Evolutionary conservation across 306 rosid genomes (phyloP).

Genomic region (Calophaca sinica): DNA sequence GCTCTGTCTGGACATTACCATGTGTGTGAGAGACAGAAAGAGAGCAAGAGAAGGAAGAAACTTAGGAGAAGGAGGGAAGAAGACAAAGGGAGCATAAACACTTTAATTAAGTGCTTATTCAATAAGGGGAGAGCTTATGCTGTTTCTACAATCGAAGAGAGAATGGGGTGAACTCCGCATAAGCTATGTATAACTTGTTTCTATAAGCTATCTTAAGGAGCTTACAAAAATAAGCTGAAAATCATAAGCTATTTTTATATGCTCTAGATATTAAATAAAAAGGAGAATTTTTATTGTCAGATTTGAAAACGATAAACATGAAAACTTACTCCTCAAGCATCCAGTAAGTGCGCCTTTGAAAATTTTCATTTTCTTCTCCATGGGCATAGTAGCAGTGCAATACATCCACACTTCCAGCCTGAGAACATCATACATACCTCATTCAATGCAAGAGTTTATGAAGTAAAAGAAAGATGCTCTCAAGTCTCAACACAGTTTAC

Average conservation of each 20-base stretch:
- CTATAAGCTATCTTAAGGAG: not conserved
- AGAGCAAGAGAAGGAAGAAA: no score
- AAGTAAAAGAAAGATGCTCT: slow-evolving; percentile 5
- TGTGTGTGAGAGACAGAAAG: no score
- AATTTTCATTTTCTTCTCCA: slow-evolving; percentile 81
- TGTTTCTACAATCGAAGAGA: no score
- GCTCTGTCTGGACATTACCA: no score
- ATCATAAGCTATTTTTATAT: not conserved
- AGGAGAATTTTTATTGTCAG: not conserved
- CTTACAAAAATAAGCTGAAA: not conserved
- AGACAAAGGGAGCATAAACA: no score
- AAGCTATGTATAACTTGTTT: not conserved
- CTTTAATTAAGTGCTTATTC: no score
- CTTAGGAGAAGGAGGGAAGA: no score
- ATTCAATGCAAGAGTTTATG: slow-evolving; percentile 31
- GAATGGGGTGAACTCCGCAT: not conserved
- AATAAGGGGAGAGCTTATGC: no score
- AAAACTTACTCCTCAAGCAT: slow-evolving; percentile 88
- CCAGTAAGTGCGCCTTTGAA: slow-evolving; percentile 94
- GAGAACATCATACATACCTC: slow-evolving; percentile 34
- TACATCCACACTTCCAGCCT: slow-evolving; percentile 86
- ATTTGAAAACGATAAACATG: slow-evolving; percentile 30
- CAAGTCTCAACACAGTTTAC: slow-evolving; percentile 20
- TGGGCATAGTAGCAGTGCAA: slow-evolving; percentile 94
- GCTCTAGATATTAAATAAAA: not conserved